These are phyloP conservation scores for Rostrohypoxylon terebratum DNA, from an alignment of 495 filamentous ascomycete species.

Conservation along the genomic window DNA sequence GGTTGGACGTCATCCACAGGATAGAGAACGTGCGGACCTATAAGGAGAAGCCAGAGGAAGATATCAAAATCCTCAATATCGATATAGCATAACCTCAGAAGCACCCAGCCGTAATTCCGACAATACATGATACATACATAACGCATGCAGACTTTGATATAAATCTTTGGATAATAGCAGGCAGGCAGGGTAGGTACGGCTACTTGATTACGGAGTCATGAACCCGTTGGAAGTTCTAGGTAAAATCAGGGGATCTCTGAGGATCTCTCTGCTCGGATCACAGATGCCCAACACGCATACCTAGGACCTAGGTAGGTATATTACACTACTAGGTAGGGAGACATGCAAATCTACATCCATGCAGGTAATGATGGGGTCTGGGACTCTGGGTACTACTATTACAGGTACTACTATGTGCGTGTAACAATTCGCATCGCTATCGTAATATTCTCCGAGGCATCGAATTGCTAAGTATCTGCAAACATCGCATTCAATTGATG, in stretches of 20 bases:
- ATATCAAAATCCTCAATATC: slow-evolving; percentile 97
- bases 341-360: neutral
- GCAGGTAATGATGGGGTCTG: neutral
- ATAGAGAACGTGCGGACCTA: slow-evolving; percentile 93
- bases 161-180: too few species aligned
- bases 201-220: neutral
- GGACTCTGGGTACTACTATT: too few species aligned
- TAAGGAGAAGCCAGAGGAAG: slow-evolving; percentile 96
- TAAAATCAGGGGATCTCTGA: too few species aligned
- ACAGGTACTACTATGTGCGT: too few species aligned
- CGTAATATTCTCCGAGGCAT: slow-evolving; percentile 4
- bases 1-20: slow-evolving; percentile 93
- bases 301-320: too few species aligned
- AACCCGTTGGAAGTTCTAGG: neutral
- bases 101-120: neutral
- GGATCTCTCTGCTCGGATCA: too few species aligned
- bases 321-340: neutral
- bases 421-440: neutral
- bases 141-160: neutral
- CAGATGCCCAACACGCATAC: neutral
- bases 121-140: neutral
- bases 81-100: slow-evolving; percentile 61
- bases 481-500: neutral
- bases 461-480: neutral
- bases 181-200: too few species aligned